Base-by-base conservation (phyloP, 345 rosid species). In the Citrus glauca region DNA sequence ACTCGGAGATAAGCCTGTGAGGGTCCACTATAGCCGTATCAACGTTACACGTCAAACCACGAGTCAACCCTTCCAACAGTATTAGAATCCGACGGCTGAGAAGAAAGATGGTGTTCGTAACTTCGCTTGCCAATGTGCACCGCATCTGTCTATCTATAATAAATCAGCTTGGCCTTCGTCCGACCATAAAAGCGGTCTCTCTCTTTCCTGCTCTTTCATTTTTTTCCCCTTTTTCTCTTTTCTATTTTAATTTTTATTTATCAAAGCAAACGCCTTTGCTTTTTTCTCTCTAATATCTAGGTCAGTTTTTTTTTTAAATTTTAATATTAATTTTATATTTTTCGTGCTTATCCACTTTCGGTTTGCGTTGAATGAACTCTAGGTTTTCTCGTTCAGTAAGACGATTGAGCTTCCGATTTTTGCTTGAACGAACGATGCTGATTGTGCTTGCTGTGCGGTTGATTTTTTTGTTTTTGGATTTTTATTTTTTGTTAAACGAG, bases 171-270 rank as follows among this genome's bases (percentile, higher is more conserved):
- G 25, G 14, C 64, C 69, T 10, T 85, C 77, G 81, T 80, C 87
- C 86, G 87, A 79, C 84, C 85, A 80, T 81, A 28, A 72, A 60
- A 66, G 40, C 32, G 65, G 74, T 71, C 38, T 57, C 55, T 60
- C 68, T 62, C 63, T n/a, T 76, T 33, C 17, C 27, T 66, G 64
- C 71, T 66, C 25, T 37, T 32, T 10, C 32, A 16, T 28, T 77
- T 67, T 63, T 19, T 6, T 20, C 7, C 19, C 24, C 19, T 32
- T 28, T 6, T 2, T 22, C 20, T 4, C 25, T 57, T 24, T 28
- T 66, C 62, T 55, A 1, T 38, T 9, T 61, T 28, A 33, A 27
- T 61, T 30, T 56, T 56, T 56, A 19, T 56, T 22, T 45, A 45
- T 45, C 50, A 45, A 45, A 45, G 50, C 50, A 45, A 13, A 13